Base-by-base conservation (phyloP, 208 protist genomes). In the Crithidia fasciculata region DNA sequence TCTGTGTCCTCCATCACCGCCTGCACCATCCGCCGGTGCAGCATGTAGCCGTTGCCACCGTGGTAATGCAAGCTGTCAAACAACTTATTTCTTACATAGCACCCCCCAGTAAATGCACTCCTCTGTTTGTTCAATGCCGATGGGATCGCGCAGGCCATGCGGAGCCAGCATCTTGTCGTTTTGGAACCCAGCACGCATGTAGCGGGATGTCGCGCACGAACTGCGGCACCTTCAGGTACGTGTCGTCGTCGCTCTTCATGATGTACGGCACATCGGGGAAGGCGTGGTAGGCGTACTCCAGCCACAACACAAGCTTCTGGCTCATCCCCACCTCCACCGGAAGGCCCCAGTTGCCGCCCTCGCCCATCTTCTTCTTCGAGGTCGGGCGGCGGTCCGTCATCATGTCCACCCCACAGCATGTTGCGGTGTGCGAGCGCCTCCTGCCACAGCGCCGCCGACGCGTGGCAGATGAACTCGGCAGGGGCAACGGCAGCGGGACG, bases 161-260 rank as follows among this genome's bases (percentile, higher is more conserved):
- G 19, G 19, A 7, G 54, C 6, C 15, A 7, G 6, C 28, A 4
- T 5, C 54, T 40, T 13, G 13, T 40, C 18, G 19, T 19, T 19
- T 7, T 40, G 28, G 54, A n/a, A 58, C 6, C 54, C 54, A 7
- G 19, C 54, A 40, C 54, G n/a, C 36, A 67, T 36, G 69, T 74
- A 58, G 16, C 61, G 74, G n/a, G 83, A n/a, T 43, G 41, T 81
- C 76, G 47, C 61, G 41, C 60, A 85, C 72, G 28, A 60, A 77
- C 61, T 88, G 79, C 72, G 74, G 79, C 57, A 82, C 79, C 44
- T 68, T 72, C 4, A 81, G 7, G 44, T 79, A 82, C 50, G 69
- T 80, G 57, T 84, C 83, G 63, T 87, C 83, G 62, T 84, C 78
- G 8, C 79, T 66, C 69, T 80, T 87, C 52, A 52, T 69, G 18